Evolutionary conservation across 768 basidiomycete genomes (phyloP), one percentile per base, ranked within the genome.

Genomic region (Pisolithus sp.): DNA sequence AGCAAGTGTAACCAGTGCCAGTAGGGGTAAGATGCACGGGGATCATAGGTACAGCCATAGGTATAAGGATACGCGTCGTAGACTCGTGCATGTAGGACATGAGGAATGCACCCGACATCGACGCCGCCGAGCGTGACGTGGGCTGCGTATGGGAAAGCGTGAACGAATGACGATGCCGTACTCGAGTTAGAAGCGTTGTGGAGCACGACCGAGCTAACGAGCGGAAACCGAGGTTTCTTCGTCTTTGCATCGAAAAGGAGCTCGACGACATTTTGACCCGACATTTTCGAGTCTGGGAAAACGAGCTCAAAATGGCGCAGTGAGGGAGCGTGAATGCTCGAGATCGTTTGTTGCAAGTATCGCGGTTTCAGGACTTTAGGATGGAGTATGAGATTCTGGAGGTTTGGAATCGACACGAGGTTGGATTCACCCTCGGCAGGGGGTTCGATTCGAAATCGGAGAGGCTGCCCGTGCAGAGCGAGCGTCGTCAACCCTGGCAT

Each of bases 291-390:
- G 42, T 68, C 66, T 8, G 65, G 67, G 28, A 68, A 66, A 37
- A 68, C 56, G 8, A 66, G 67, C 34, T 66, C 67, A 23, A 66
- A 66, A 18, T 67, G 67, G 37, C 62, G 67, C 7, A 66, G 57
- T 9, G 55, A 58, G 2, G 67, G 65, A 0, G 64, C 67, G 12
- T 57, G 56, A 20, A 66, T 59, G 26, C 62, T 58, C 4, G 67
- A 58, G 21, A 66, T 53, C 17, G 62, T 62, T 23, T 66, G 58
- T 48, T 66, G 65, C 49, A 68, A 52, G 50, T 62, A 68, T 23
- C 64, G 64, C 8, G 67, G 67, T 37, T 68, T 68, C 44, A 66
- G 40, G 28, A 64, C 59, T 12, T 62, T 57, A 0, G 65, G 65
- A 31, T 67, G 67, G 24, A 66, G 54, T 44, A 66, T 58, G 48